phyloP scores from a whole-genome alignment of 352 stramenopile species.

The Phytophthora foliorum region DNA sequence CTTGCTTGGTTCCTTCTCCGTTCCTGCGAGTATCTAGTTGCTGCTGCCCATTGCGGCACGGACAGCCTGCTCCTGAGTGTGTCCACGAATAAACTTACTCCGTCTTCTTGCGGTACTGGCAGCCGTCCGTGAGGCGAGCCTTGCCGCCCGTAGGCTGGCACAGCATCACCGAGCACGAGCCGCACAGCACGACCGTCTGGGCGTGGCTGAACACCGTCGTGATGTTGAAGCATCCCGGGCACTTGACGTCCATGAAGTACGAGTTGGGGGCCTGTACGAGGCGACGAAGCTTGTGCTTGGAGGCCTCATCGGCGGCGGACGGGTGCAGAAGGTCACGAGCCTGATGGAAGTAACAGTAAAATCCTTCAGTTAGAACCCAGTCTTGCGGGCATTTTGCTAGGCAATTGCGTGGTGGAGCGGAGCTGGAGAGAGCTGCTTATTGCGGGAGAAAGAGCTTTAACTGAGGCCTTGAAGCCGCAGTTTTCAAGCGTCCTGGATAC shows the following conservation, averaged over 20 bases:
- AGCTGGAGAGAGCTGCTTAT: conserved; percentile 17
- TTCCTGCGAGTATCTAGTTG: conserved; percentile 43
- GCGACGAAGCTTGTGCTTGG: conserved; percentile 99
- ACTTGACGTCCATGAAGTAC: conserved; percentile 99
- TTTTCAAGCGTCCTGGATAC: background rate
- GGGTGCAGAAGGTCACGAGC: conserved; percentile 98
- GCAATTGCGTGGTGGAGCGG: background rate
- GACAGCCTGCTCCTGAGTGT: conserved; percentile 20
- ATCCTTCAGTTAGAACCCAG: conserved; percentile 13
- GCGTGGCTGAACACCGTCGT: conserved; percentile 99
- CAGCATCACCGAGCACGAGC: conserved; percentile 98
- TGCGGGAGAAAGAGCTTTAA: background rate
- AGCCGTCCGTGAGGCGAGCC: conserved; percentile 98
- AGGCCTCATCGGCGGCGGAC: conserved; percentile 94
- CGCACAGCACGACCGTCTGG: conserved; percentile 98
- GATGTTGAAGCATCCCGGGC: conserved; percentile 99
- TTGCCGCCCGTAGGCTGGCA: conserved; percentile 99
- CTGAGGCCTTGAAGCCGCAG: too few relatives aligned
- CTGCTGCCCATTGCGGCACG: conserved; percentile 3
- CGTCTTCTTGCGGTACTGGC: conserved; percentile 99
- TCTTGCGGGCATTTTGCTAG: too few relatives aligned
- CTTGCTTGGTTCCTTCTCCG: conserved; percentile 41
- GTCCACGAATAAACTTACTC: conserved; percentile 90
- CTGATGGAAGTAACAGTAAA: conserved; percentile 36
- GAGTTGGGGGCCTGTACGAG: conserved; percentile 99